Percentiles rank a stretch among this genome's conserved stretches.
Conservation (phyloP, 148 eudicot genomes). For the Rhododendron vialii region DNA sequence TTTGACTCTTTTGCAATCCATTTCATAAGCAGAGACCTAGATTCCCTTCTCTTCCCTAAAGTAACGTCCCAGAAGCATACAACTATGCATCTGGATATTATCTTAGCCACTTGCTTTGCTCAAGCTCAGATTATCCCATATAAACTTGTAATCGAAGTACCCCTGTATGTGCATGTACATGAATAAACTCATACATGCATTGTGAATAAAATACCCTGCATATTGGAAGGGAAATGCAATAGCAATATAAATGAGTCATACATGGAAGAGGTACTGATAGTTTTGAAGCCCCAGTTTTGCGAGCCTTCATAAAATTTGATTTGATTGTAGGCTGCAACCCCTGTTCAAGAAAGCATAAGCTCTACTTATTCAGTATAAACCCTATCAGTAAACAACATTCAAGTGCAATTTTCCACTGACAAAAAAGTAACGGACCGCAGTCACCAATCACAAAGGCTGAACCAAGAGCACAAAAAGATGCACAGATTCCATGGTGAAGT, state of each 20-base stretch:
- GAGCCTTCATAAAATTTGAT: slow-evolving; percentile 21
- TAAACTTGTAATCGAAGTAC: not conserved
- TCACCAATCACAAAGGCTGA: not conserved
- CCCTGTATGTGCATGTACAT: not conserved
- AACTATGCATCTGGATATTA: not conserved
- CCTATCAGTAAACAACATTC: not conserved
- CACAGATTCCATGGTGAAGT: not conserved
- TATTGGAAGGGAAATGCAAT: not conserved
- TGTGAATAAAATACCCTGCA: not conserved
- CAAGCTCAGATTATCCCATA: not conserved
- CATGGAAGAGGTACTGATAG: slow-evolving; percentile 26
- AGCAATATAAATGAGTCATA: slow-evolving; percentile 28
- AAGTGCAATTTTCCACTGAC: not conserved
- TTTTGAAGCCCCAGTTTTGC: slow-evolving; percentile 21
- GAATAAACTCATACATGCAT: not conserved
- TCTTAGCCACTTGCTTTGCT: not conserved
- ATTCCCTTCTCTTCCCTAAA: not conserved
- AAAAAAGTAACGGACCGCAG: not conserved
- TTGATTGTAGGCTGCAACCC: slow-evolving; percentile 30
- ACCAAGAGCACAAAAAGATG: not conserved
- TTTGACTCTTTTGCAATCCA: not conserved
- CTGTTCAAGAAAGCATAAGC: slow-evolving; percentile 30
- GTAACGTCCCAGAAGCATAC: not conserved
- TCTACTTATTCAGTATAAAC: not conserved
- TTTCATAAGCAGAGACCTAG: not conserved